A percentile compares a stretch with the other conserved stretches of the same genome.
Conservation (phyloP, 1,284 basidiomycete species). For the Ceratobasidium sp. region DNA sequence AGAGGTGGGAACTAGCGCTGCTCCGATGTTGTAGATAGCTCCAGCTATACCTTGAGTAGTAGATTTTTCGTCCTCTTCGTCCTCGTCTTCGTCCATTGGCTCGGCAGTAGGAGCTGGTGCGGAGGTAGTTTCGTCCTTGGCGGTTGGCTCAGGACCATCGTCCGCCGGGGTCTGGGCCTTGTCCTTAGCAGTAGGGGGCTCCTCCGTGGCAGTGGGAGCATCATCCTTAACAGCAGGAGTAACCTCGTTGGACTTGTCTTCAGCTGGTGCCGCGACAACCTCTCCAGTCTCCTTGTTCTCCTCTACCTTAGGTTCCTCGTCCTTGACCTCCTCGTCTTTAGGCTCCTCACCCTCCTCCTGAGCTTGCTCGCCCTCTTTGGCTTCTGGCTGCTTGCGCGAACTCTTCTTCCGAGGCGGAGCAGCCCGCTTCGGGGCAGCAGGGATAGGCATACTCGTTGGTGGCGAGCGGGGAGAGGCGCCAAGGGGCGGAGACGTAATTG, state of each 20-base stretch:
- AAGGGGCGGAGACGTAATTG: constrained; percentile 22
- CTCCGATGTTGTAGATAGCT: no score
- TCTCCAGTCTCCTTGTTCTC: neutral
- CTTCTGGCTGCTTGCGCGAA: constrained; percentile 13
- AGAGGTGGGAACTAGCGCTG: no score
- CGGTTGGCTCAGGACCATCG: neutral
- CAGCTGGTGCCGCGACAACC: neutral
- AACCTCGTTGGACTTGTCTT: neutral
- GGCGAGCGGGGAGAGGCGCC: constrained; percentile 32
- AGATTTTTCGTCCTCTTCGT: no score
- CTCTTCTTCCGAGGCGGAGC: constrained; percentile 46
- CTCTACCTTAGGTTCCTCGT: constrained; percentile 1
- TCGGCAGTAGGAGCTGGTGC: no score
- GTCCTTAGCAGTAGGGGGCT: neutral
- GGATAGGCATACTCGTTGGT: constrained; percentile 43
- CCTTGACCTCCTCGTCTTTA: constrained; percentile 8
- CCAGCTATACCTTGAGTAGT: no score
- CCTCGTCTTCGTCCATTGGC: no score
- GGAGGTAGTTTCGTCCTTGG: neutral
- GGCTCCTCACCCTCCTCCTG: neutral
- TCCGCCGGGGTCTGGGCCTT: neutral
- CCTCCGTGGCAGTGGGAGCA: neutral
- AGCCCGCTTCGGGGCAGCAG: constrained; percentile 46
- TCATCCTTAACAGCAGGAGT: constrained; percentile 48
- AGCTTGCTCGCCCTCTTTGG: constrained; percentile 24